Evolutionary conservation across 441 rosid genomes (phyloP), one percentile per base, ranked within the genome.

Genomic region (Mallotus repandus): DNA sequence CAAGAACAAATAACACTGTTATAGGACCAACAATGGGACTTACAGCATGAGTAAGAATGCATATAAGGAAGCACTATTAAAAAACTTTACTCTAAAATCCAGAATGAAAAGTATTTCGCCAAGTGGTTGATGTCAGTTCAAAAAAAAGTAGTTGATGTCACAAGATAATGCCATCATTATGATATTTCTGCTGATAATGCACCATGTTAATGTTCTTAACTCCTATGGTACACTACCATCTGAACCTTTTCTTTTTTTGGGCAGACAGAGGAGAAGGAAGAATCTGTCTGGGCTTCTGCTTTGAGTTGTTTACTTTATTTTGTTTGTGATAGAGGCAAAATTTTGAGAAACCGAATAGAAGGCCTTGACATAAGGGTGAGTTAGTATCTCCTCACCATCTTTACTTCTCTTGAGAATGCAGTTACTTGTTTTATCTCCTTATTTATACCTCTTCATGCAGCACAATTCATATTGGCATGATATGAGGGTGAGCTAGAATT

Each of bases 321-420:
- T 83, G 92, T 94, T 66, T 91, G 92, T 80, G 97, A 92, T 68
- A 86, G 99, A 78, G 95, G 98, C 69, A 96, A 86, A 84, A 94
- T 96, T 78, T 77, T 83, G 85, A 85, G 96, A 76, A 86, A 81
- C 53, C 87, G 87, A 79, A 83, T 96, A 81, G 84, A 85, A 79
- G 99, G 99, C 75, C 98, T 96, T 77, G 99, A 94, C 86, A 94
- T 96, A 82, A 87, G 99, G 94, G 99, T 96, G 75, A 83, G 91
- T 76, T 56, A 52, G 57, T 73, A 63, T 82, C 66, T 69, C 73
- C 65, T 73, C 70, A 70, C 55, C 49, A 22, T 41, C 29, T 21
- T 58, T 35, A 11, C 43, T 56, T 29, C n/a, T 70, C n/a, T 9
- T 59, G 21, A 19, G 53, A 63, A 72, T 68, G 41, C 59, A 66